Base-by-base conservation (phyloP, 768 basidiomycete genomes). In the Brasilioporus rufonigricans region DNA sequence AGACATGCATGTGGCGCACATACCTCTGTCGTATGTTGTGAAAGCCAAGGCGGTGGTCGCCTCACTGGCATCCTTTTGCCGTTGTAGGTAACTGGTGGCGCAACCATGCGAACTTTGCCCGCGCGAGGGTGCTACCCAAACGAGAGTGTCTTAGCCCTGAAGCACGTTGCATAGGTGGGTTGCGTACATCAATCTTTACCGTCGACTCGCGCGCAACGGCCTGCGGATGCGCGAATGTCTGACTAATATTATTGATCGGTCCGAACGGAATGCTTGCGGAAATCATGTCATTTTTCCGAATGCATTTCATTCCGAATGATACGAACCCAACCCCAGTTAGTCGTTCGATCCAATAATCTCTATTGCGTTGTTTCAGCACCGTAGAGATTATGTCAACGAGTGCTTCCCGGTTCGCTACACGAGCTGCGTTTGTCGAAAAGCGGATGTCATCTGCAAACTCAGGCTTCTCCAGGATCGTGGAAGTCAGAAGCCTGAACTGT, bases 151-250 rank as follows among this genome's bases (percentile, higher is more conserved):
- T 50, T 21, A 63, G 47, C 52, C 51, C 54, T 49, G 48, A 40
- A 39, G 31, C 64, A 60, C 44, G 58, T 51, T 43, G 76, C 76
- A 38, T 72, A 73, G 52, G 76, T 61, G 31, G 50, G 49, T 54
- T 27, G 64, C 81, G 70, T 67, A 91, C 91, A 60, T 93, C 83
- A 48, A 96, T 80, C 62, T 93, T 91, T 26, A 88, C 80, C 0
- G 83, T 83, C 38, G 89, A 81, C 48, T 79, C 75, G 46, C 95
- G 80, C 27, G 93, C 93, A 38, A 85, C 65, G 2, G 91, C 91
- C 74, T 86, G 84, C 8, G 93, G 92, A 71, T 97, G 95, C 32
- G 84, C 82, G 65, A 97, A 98, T 4, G 95, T 93, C 70, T 93
- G 85, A 55, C 79, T 66, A 56, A 98, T 91, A 61, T 91, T 87